Percentiles rank a stretch among this genome's conserved stretches.
These are phyloP conservation scores for Penicillium concentricum DNA, from an alignment of 2,329 filamentous ascomycete species.

Conservation along the genomic window DNA sequence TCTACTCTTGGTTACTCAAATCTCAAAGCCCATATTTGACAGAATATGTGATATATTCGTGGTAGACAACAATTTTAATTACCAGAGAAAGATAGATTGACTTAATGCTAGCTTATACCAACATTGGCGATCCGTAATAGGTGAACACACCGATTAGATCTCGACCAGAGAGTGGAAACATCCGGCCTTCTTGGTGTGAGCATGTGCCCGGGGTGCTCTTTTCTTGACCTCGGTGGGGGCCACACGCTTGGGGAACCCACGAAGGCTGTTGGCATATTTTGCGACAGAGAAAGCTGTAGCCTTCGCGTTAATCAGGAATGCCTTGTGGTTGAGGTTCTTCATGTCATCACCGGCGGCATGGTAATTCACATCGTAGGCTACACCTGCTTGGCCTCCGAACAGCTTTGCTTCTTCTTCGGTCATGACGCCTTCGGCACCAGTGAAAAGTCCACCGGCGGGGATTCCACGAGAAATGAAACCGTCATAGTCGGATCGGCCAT, in stretches of 20 bases:
- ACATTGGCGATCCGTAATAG: not conserved
- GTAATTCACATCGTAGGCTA: slow-evolving; percentile 58
- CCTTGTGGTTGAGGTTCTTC: slow-evolving; percentile 50
- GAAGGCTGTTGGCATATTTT: slow-evolving; percentile 27
- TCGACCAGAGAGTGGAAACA: slow-evolving; percentile 25
- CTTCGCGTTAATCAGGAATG: slow-evolving; percentile 27
- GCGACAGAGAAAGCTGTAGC: slow-evolving; percentile 30
- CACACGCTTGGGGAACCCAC: slow-evolving; percentile 18
- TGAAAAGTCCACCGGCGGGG: slow-evolving; percentile 72
- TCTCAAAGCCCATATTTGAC: not conserved
- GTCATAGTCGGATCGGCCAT: slow-evolving; percentile 77
- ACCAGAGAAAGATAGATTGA: not conserved
- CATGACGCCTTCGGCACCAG: slow-evolving; percentile 75
- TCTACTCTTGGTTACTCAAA: not conserved
- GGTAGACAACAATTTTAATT: not conserved
- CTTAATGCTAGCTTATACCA: not conserved
- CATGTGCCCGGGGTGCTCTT: slow-evolving; percentile 9
- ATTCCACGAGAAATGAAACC: slow-evolving; percentile 73
- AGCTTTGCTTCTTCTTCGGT: slow-evolving; percentile 62
- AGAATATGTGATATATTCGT: not conserved
- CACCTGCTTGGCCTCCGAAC: slow-evolving; percentile 69
- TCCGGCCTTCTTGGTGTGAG: slow-evolving; percentile 19
- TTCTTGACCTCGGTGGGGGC: slow-evolving; percentile 1
- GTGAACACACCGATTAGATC: not conserved
- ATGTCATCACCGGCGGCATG: slow-evolving; percentile 54